Evolutionary conservation across 352 stramenopile genomes (phyloP), one percentile per base, ranked within the genome.

Genomic region (Phytopythium litorale): DNA sequence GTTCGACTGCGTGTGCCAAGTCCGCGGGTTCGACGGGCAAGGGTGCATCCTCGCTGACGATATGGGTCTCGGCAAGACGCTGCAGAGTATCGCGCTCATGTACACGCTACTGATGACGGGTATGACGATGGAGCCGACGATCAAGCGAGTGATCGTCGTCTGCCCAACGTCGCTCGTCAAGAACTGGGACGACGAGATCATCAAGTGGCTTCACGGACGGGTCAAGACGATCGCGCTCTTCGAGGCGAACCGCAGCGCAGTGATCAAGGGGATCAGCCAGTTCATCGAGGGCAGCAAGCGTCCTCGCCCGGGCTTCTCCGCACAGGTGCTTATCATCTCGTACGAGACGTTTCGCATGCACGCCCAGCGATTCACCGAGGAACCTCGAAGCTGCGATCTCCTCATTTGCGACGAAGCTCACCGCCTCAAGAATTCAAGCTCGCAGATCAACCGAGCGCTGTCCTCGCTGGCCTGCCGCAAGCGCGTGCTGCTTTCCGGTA

Each of bases 321-420:
- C 84, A 6, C 81, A 94, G 60, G 87, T 94, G 23, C 75, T 96
- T 18, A 84, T 96, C 60, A 93, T 96, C 46, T 94, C 85, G 23
- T 96, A 96, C 65, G 87, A 96, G 72, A 98, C 93, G 7, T 97
- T 98, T 63, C 81, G 94, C 35, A 96, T 97, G 64, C 96, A 99
- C 66, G 84, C 89, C 1, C 77, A 91, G 59, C 84, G 94, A 7
- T 96, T 99, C 61, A 85, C 72, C 35, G 94, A 97, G 43, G 81
- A 87, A 37, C 83, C 84, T 45, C 72, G 64, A 8, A 83, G 84
- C 33, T 99, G 97, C 63, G 97, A 99, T 57, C 71, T 99, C 32
- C 75, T 99, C 0, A 97, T 99, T 66, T 99, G 97, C 75, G 97
- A 99, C 70, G 97, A 99, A 90, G 97, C 97, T 0, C 97, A 99